Base-by-base conservation (phyloP, 2,329 filamentous ascomycete genomes). In the Aspergillus novofumigatus region DNA sequence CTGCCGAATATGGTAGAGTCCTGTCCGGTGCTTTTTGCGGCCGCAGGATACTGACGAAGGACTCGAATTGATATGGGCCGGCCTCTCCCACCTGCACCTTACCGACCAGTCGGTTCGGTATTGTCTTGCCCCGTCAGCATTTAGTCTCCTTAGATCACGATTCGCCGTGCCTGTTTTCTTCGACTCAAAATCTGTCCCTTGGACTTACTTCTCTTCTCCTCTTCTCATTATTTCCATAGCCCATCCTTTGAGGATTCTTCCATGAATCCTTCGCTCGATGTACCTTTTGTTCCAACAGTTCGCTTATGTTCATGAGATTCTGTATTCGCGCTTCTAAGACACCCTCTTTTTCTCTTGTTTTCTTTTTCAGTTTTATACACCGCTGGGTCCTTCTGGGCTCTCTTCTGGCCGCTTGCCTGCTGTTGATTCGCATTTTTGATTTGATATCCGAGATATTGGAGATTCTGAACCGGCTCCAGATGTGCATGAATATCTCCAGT, bases 121-220 rank as follows among this genome's bases (percentile, higher is more conserved):
- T 38, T 1, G 17, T 38, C 32, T 38, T 17, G 32, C 17, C 14
- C 14, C 6, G 32, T 38, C 32, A 38, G 17, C 32, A 38, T 3
- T 38, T 17, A 38, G 5, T 38, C 14, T 38, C 23, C 25, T 35
- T 51, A 38, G 28, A 26, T 29, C 23, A n/a, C 20, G 28, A 48
- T 45, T 47, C 14, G 45, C 49, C 17, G 35, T 55, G 32, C 20
- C 35, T 41, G 17, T 35, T 53, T n/a, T 52, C 25, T 51, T 62
- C 32, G 26, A n/a, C 23, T 45, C 14, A 38, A 38, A 35, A 38
- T 3, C 14, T 7, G 32, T 38, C 32, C 14, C 29, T 38, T 38
- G 14, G 32, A 38, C 32, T 38, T 38, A 8, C 20, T 14, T 23
- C 3, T 47, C 44, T 7, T 47, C 6, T 35, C 32, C 11, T 14